phyloP scores from a whole-genome alignment of 1,284 basidiomycete genomes.

The Pseudozyma hubeiensis region DNA sequence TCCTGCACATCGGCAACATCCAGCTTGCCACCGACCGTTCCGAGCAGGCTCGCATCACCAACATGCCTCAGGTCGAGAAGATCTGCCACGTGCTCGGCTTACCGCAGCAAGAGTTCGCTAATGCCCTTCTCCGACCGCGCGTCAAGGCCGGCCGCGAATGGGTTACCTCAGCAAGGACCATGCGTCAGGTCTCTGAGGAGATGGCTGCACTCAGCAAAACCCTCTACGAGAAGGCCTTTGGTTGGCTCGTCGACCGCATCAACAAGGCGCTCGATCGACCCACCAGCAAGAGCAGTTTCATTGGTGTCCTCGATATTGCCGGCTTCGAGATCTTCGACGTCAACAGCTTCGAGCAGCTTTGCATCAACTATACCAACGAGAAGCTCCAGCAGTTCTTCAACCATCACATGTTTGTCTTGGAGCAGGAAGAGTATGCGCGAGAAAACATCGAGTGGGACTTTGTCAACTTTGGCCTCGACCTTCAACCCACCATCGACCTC shows the following conservation, averaged over 20 bases:
- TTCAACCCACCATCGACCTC: constrained; percentile 98
- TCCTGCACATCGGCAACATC: constrained; percentile 96
- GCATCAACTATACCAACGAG: constrained; percentile 97
- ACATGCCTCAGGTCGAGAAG: constrained; percentile 74
- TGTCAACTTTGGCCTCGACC: constrained; percentile 96
- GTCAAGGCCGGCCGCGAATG: constrained; percentile 96
- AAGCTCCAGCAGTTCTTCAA: constrained; percentile 74
- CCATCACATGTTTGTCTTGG: constrained; percentile 99
- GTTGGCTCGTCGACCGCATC: constrained; percentile 90
- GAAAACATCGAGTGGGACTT: constrained; percentile 99
- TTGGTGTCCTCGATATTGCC: constrained; percentile 98
- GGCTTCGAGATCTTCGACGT: constrained; percentile 90
- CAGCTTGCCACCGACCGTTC: constrained; percentile 82
- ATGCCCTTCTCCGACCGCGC: constrained; percentile 75
- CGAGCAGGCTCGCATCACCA: constrained; percentile 84
- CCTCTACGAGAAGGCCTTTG: constrained; percentile 96
- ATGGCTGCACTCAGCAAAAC: constrained; percentile 93
- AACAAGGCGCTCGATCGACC: constrained; percentile 94
- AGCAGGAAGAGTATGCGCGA: constrained; percentile 97
- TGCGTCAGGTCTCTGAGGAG: constrained; percentile 93
- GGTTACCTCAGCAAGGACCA: constrained; percentile 92
- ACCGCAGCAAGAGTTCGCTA: constrained; percentile 87
- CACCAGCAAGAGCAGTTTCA: constrained; percentile 89
- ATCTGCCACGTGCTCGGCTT: constrained; percentile 93
- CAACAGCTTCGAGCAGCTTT: constrained; percentile 87